Evolutionary conservation across 2,329 filamentous ascomycete genomes (phyloP).

Genomic region (Paracoccidioides brasiliensis): DNA sequence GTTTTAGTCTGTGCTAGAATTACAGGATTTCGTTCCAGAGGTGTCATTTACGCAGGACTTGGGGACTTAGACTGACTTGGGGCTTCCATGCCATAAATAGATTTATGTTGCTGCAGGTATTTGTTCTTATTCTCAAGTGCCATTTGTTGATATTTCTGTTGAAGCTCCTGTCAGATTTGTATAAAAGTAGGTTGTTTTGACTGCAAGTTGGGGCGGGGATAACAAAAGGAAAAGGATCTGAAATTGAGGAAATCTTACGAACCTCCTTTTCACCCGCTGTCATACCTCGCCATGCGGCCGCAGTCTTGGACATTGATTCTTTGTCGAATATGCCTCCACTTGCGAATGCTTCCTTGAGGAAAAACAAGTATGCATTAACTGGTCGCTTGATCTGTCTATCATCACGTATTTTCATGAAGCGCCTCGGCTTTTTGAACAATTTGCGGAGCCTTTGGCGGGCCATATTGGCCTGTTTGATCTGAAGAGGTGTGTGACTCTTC

Average conservation of each 20-base stretch:
- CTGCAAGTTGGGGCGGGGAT: not conserved
- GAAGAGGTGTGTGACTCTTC: conserved; percentile 38
- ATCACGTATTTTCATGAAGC: conserved; percentile 34
- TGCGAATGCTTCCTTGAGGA: conserved; percentile 30
- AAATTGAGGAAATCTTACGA: not conserved
- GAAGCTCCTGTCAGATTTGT: not conserved
- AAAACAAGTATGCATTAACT: conserved; percentile 29
- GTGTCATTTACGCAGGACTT: not conserved
- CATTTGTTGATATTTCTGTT: conserved; percentile 15
- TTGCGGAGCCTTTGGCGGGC: conserved; percentile 35
- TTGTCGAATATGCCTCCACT: conserved; percentile 39
- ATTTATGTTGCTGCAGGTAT: conserved; percentile 16
- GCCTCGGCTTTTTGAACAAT: conserved; percentile 13
- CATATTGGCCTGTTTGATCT: conserved; percentile 47
- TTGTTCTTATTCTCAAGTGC: conserved; percentile 11
- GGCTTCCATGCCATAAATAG: conserved; percentile 14
- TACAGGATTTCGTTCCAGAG: not conserved
- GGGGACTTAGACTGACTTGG: not conserved
- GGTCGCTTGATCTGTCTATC: conserved; percentile 39
- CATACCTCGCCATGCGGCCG: conserved; percentile 19
- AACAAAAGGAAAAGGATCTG: not conserved
- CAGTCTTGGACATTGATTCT: conserved; percentile 21
- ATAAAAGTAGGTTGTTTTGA: not conserved
- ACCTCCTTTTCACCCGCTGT: conserved; percentile 21
- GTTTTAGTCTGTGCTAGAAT: not conserved